Evolutionary conservation across 805 yeast species (phyloP), one percentile per base, ranked within the genome.

Genomic region (Blastobotrys attinorum): DNA sequence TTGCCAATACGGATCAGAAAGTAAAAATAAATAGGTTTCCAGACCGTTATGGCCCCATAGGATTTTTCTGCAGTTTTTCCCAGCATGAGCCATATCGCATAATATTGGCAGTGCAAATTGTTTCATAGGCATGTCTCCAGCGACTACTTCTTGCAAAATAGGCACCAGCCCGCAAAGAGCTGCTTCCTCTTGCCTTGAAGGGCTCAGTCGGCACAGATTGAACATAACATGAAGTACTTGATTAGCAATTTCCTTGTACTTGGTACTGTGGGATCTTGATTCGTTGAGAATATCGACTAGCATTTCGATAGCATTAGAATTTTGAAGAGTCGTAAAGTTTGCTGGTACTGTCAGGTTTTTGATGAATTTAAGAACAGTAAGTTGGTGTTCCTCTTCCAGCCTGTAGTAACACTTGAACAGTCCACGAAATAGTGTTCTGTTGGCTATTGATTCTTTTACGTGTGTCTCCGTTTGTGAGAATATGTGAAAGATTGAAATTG

Each of bases 1-100:
- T 55, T 74, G 78, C 80, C 81, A 76, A 50, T 75, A 74, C 0
- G 76, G 71, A 51, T 77, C 79, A 7, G 65, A 50, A 3, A 74
- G 53, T 13, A 76, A 60, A 13, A 60, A 57, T 31, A 66, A 60
- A 46, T 75, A 54, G 7, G 58, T 63, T 3, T 60, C 53, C 21
- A 73, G 53, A 3, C 72, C 67, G 20, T 66, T 65, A 42, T 66
- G 51, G 35, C 59, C 61, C 54, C 65, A 52, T 32, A 76, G 58
- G 6, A 56, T 57, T 5, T 51, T 51, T 44, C 74, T 58, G 15
- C 73, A 71, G 17, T 54, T 54, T 1, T 59, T 56, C 21, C 65
- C 69, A 42, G 77, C 67, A 47, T 73, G 67, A 1, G 70, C 77
- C 53, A 77, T 60, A 41, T 75, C 79, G 49, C 77, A 73, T 17